Base-by-base conservation (phyloP, 768 basidiomycete genomes). In the Amanita rubescens region DNA sequence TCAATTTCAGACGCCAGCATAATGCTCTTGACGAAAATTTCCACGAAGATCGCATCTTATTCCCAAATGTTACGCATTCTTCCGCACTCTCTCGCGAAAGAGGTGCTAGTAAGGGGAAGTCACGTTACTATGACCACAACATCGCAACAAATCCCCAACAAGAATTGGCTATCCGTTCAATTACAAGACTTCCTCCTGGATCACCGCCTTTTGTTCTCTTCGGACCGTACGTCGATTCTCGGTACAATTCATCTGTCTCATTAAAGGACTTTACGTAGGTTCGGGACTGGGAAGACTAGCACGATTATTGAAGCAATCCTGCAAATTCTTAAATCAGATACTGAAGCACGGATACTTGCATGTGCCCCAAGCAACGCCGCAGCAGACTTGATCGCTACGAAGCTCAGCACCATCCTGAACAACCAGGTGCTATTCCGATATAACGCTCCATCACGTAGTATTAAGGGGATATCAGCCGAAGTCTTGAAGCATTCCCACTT, bases 331-430 rank as follows among this genome's bases (percentile, higher is more conserved):
- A 46, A 52, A 1, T 30, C 32, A 2, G 55, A 71, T 49, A 68
- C 71, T 0, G 35, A 58, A 1, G 65, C 74, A 1, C 65, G 62
- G 10, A 65, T 81, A 41, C 65, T 81, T 11, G 77, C 72, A 0
- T 79, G 78, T 49, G 80, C 79, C 1, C 79, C 79, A 0, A 77
- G 77, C 59, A 80, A 80, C 60, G 77, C 77, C 3, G 78, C 79
- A 0, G 76, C 80, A 0, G 79, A 81, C 56, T 63, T 80, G n/a
- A 66, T 79, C 15, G 70, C 76, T 0, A 60, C 60, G 24, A 65
- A 75, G 1, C 70, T 80, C 22, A 60, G 41, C 14, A 5, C 10
- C 14, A 33, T 35, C 3, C 45, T 68, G 27, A 52, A 45, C 39
- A 50, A 58, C 15, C 62, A 72, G 7, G 62, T 70, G 25, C 57